Evolutionary conservation across 2,329 filamentous ascomycete genomes (phyloP), one percentile per base, ranked within the genome.

Genomic region (Nothophoma quercina): DNA sequence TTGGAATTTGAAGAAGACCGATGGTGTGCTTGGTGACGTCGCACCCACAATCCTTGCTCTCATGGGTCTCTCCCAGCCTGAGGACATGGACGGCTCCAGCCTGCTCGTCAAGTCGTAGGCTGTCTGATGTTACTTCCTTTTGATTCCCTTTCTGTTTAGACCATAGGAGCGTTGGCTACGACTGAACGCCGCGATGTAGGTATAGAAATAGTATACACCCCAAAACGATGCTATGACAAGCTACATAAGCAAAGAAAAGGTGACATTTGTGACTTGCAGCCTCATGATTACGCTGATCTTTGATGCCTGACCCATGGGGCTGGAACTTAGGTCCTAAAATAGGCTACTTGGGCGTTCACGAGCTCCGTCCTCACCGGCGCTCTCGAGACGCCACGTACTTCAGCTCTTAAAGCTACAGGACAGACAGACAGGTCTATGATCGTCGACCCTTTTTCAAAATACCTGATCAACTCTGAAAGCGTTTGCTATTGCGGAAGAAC

Each of bases 1-100:
- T 65, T 97, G 89, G 88, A 91, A 86, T 67, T 80, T 99, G 68
- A 88, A 91, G 82, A 88, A 92, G 79, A 82, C 85, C 51, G 87
- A 88, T 56, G 93, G 92, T 70, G 95, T 99, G n/a, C 83, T 99
- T 18, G 95, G 95, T 55, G 95, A 99, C 71, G 95, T 99, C 26
- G 95, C 95, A 7, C 95, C 95, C n/a, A 99, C 95, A 13, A 76
- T 99, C 54, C 83, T 99, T 34, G 89, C 87, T 5, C 86, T 87
- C 69, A 97, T 99, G 93, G 95, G 95, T 25, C 81, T 99, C 56
- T 85, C 90, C 39, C 87, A 96, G 75, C 93, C 95, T 5, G 85
- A 90, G 68, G 93, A 93, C 76, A 99, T 99, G 95, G 90, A 89
- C 52, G 93, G 95, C 53, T 79, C 81, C 70, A 96, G 87, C 77